Evolutionary conservation across 768 basidiomycete species (phyloP).

Genomic region (Suillus weaverae): DNA sequence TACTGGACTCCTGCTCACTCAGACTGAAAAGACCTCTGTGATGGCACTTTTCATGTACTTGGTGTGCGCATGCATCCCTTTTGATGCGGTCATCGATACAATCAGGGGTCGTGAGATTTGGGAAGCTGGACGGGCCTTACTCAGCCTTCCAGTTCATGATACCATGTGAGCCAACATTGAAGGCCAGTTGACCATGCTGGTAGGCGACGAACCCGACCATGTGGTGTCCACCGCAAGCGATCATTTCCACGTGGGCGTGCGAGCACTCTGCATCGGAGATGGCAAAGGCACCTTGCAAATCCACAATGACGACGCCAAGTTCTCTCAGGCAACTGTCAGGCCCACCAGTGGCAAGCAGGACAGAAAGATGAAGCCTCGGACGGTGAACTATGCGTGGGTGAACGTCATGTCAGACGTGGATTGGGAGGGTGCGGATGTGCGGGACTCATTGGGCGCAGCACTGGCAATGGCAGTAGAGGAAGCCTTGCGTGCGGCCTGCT

Average conservation of each 20-base stretch:
- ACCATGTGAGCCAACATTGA: constrained; percentile 29
- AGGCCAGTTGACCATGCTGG: constrained; percentile 75
- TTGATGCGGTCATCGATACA: constrained; percentile 84
- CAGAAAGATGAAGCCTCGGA: constrained; percentile 37
- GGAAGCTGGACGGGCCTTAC: constrained; percentile 67
- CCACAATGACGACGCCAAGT: constrained; percentile 26
- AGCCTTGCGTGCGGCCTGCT: constrained; percentile 30
- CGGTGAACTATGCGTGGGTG: constrained; percentile 82
- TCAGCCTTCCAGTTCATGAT: constrained; percentile 38
- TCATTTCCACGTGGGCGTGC: constrained; percentile 70
- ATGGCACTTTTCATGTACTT: constrained; percentile 28
- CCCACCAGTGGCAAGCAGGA: constrained; percentile 26
- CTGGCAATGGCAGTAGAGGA: constrained; percentile 38
- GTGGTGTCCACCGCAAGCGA: constrained; percentile 70
- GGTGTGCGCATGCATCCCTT: constrained; percentile 34
- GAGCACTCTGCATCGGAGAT: constrained; percentile 46
- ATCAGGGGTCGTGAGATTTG: constrained; percentile 80
- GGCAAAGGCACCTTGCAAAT: constrained; percentile 26
- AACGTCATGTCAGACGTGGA: constrained; percentile 78
- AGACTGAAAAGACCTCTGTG: constrained; percentile 25
- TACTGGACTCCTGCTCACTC: constrained; percentile 26
- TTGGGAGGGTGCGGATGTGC: constrained; percentile 77
- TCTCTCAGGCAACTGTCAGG: constrained; percentile 20
- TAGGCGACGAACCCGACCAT: constrained; percentile 67
- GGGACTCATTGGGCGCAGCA: constrained; percentile 47